phyloP scores from a whole-genome alignment of 805 yeast species.

The Suhomyces canberraensis region DNA sequence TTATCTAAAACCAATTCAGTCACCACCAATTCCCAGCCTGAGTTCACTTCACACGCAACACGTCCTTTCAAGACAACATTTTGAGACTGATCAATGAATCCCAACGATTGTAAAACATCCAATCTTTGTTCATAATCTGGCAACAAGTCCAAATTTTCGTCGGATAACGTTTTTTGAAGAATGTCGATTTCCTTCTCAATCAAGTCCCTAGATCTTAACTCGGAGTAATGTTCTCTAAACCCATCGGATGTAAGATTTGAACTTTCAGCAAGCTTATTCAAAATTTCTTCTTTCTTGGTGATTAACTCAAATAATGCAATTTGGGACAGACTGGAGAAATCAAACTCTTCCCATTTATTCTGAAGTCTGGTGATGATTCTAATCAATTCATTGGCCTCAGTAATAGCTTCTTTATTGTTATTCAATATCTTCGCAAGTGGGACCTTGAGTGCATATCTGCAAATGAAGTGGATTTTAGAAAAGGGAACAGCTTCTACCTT shows the following conservation, averaged over 20 bases:
- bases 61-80: conserved; percentile 87
- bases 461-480: conserved; percentile 42
- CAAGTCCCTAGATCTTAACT: conserved; percentile 43
- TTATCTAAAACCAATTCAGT: conserved; percentile 91
- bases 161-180: conserved; percentile 65
- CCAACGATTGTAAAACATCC: conserved; percentile 71
- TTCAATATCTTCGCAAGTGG: conserved; percentile 33
- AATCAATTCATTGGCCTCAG: conserved; percentile 35
- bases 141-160: conserved; percentile 81
- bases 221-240: conserved; percentile 44
- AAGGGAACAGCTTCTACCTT: conserved; percentile 40
- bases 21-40: conserved; percentile 86
- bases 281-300: conserved; percentile 33
- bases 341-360: conserved; percentile 41
- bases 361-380: conserved; percentile 34
- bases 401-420: conserved; percentile 33
- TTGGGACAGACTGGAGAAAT: conserved; percentile 33
- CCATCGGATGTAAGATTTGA: conserved; percentile 35
- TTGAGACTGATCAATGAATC: conserved; percentile 70
- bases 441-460: conserved; percentile 33
- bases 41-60: conserved; percentile 87
- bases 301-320: conserved; percentile 35
- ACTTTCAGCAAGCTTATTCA: conserved; percentile 24
- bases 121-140: conserved; percentile 94
- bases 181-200: conserved; percentile 51